Conservation (phyloP, 108 stramenopile genomes). For the Cyclotella sp. region DNA sequence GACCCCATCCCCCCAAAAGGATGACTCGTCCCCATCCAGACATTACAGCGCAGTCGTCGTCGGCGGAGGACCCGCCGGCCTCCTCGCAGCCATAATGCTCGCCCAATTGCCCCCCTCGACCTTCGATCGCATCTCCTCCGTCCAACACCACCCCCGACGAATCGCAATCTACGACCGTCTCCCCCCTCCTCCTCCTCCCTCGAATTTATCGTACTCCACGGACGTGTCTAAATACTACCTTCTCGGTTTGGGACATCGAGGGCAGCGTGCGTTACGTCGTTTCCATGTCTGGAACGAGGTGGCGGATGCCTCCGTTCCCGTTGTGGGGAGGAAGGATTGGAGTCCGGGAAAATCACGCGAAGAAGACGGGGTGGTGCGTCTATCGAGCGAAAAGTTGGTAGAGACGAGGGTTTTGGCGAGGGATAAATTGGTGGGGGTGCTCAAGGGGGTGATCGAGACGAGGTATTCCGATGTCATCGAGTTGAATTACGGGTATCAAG, state of each 20-base stretch:
- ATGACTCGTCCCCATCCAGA: not conserved
- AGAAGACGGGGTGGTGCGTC: slow-evolving; percentile 40
- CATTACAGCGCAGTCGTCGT: slow-evolving; percentile 39
- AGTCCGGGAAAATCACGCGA: slow-evolving; percentile 29
- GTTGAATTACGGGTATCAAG: slow-evolving; percentile 45
- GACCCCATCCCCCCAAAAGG: not conserved
- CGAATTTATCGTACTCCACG: slow-evolving; percentile 29
- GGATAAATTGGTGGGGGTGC: slow-evolving; percentile 52
- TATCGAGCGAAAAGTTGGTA: slow-evolving; percentile 37
- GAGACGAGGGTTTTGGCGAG: slow-evolving; percentile 38
- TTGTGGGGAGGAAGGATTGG: slow-evolving; percentile 68
- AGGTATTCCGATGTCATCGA: slow-evolving; percentile 28
- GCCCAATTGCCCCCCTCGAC: slow-evolving; percentile 22
- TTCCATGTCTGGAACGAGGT: slow-evolving; percentile 52
- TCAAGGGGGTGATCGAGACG: slow-evolving; percentile 20
- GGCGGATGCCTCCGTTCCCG: slow-evolving; percentile 41
- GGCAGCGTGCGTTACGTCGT: slow-evolving; percentile 56
- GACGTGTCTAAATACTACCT: slow-evolving; percentile 49
- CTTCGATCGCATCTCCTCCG: not conserved
- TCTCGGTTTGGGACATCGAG: slow-evolving; percentile 63
- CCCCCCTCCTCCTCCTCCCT: slow-evolving; percentile 33
- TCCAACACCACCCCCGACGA: slow-evolving; percentile 1
- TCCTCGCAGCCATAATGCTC: slow-evolving; percentile 39
- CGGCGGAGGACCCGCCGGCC: slow-evolving; percentile 51
- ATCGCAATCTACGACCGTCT: slow-evolving; percentile 53